These are phyloP conservation scores for Venturia nashicola DNA, from an alignment of 2,329 filamentous ascomycete species.

Conservation along the genomic window DNA sequence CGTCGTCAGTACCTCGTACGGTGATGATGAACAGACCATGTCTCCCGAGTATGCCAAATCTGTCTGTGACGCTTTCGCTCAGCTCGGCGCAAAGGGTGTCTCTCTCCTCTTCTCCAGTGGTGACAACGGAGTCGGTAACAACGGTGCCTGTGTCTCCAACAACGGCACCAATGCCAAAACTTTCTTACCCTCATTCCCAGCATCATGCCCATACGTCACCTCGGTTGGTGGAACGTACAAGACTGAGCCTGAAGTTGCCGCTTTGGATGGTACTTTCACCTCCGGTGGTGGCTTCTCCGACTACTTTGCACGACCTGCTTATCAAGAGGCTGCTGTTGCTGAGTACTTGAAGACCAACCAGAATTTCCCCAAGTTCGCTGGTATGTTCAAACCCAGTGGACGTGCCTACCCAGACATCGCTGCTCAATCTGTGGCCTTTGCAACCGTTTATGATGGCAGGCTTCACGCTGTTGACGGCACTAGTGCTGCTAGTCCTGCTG, in stretches of 20 bases:
- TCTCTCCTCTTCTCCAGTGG: constrained; percentile 27
- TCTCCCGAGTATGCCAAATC: constrained; percentile 24
- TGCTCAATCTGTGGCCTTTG: constrained; percentile 7
- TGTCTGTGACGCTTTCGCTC: constrained; percentile 28
- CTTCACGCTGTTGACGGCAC: constrained; percentile 5
- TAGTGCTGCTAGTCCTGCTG: constrained; percentile 29
- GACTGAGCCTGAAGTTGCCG: constrained; percentile 17
- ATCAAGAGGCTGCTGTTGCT: constrained; percentile 8
- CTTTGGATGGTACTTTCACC: constrained; percentile 15
- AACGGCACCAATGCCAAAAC: constrained; percentile 23
- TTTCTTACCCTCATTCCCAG: constrained; percentile 34
- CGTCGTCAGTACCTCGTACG: constrained; percentile 27
- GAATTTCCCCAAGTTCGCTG: constrained; percentile 3
- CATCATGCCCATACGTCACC: constrained; percentile 36
- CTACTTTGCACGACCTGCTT: constrained; percentile 21
- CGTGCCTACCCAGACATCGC: constrained; percentile 12
- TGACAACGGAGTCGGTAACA: constrained; percentile 24
- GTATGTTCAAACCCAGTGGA: constrained; percentile 9
- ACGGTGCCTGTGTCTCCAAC: constrained; percentile 28
- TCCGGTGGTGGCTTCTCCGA: constrained; percentile 32
- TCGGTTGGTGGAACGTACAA: constrained; percentile 24
- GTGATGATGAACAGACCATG: constrained; percentile 28
- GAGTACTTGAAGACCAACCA: constrained; percentile 2
- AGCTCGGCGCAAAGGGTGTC: constrained; percentile 27
- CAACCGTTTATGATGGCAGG: neutral